Percentiles rank a stretch among this genome's conserved stretches.
Evolutionary conservation across 23 red algal species (phyloP).

Genomic region (Pyropia haitanensis): DNA sequence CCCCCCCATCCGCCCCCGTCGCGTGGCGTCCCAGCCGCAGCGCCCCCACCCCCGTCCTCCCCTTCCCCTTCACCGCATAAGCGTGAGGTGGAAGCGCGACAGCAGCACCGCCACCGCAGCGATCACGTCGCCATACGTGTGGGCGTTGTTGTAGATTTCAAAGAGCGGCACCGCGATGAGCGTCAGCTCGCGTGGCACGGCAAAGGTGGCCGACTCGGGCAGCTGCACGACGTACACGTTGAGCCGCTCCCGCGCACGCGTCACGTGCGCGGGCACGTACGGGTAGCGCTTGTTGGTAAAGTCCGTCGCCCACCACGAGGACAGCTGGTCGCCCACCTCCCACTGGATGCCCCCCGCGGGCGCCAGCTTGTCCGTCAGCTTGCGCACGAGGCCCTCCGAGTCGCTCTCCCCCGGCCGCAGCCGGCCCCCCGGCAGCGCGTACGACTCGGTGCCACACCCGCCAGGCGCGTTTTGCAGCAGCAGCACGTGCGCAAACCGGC

Average conservation of each 20-base stretch:
- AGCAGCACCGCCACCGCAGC: conserved; percentile 47
- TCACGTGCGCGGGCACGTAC: conserved; percentile 75
- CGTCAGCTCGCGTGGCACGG: conserved; percentile 67
- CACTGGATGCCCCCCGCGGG: conserved; percentile 1
- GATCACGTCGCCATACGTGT: conserved; percentile 64
- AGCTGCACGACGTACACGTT: conserved; percentile 66
- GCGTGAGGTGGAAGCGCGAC: conserved; percentile 31
- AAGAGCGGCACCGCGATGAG: conserved; percentile 75
- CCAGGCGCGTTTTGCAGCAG: conserved; percentile 60
- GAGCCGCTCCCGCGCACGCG: conserved; percentile 59
- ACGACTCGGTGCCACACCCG: conserved; percentile 16
- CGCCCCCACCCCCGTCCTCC: no score
- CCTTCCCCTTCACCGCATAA: no score
- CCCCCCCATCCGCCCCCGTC: no score
- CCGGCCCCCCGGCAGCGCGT: conserved; percentile 53
- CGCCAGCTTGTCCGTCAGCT: conserved; percentile 39
- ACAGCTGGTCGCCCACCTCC: conserved; percentile 26
- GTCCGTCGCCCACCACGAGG: conserved; percentile 73
- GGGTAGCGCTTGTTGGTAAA: conserved; percentile 60
- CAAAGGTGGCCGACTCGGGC: conserved; percentile 60
- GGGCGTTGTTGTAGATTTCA: conserved; percentile 60
- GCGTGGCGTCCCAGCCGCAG: no score
- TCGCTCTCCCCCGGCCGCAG: conserved; percentile 77
- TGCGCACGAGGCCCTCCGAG: conserved; percentile 50
- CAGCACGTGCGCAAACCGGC: conserved; percentile 64